Evolutionary conservation across 164 flowering plant species (phyloP).

Genomic region (Akebia trifoliata): DNA sequence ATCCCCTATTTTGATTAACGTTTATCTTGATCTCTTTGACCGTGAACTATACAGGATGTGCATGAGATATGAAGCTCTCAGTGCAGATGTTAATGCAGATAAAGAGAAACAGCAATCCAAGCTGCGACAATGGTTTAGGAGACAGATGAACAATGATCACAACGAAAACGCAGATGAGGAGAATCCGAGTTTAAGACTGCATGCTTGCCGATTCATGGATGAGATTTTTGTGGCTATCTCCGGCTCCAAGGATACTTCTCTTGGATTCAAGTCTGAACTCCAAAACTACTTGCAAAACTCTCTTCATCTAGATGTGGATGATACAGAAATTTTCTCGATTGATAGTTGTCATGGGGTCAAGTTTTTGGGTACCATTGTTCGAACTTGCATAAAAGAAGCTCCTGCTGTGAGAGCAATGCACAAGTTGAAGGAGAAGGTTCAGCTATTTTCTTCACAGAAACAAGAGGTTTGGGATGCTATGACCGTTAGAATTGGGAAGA

Average conservation of each 20-base stretch:
- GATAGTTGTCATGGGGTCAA: slow-evolving; percentile 35
- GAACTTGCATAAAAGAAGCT: slow-evolving; percentile 40
- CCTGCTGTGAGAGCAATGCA: slow-evolving; percentile 68
- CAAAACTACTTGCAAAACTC: slow-evolving; percentile 38
- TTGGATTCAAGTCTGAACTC: slow-evolving; percentile 43
- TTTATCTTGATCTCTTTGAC: slow-evolving; percentile 80
- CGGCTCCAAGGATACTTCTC: slow-evolving; percentile 59
- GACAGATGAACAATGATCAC: slow-evolving; percentile 42
- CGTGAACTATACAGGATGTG: slow-evolving; percentile 54
- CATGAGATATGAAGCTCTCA: slow-evolving; percentile 73
- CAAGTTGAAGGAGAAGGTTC: slow-evolving; percentile 81
- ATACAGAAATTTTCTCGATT: slow-evolving; percentile 38
- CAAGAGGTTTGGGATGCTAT: slow-evolving; percentile 68
- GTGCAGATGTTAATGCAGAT: slow-evolving; percentile 12
- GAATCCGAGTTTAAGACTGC: slow-evolving; percentile 34
- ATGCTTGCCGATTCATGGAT: slow-evolving; percentile 83
- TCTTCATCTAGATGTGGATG: slow-evolving; percentile 46
- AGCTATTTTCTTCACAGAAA: slow-evolving; percentile 65
- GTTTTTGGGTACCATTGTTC: slow-evolving; percentile 56
- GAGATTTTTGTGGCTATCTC: slow-evolving; percentile 70
- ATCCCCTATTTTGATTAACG: slow-evolving; percentile 80
- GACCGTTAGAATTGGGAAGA: slow-evolving; percentile 67
- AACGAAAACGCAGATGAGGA: slow-evolving; percentile 9
- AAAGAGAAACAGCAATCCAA: slow-evolving; percentile 35
- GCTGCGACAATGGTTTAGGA: slow-evolving; percentile 79